Evolutionary conservation across 2,329 filamentous ascomycete genomes (phyloP), one percentile per base, ranked within the genome.

Genomic region (Neodidymelliopsis sp.): DNA sequence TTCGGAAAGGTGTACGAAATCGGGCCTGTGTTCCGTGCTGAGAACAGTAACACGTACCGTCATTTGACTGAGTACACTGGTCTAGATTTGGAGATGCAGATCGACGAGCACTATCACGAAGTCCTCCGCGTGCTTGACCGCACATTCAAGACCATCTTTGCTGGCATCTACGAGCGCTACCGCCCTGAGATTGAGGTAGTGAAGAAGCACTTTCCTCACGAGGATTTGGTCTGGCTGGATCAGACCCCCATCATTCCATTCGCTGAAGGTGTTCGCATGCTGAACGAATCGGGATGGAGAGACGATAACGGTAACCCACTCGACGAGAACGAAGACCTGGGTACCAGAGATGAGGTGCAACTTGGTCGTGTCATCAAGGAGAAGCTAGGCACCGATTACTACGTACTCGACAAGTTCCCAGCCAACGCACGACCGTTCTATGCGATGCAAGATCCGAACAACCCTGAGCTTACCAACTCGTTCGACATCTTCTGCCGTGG

Each of bases 31-130:
- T 97, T 97, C 80, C 86, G 92, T 60, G 92, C 92, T 0, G 92
- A 97, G 71, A 95, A 97, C 77, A 95, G 90, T 67, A 97, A 97
- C 73, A 97, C 92, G 0, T 92, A 96, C 66, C 86, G 92, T 27
- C 92, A 97, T 71, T 79, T 97, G 79, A 96, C 92, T 0, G 92
- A 97, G 71, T 97, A 95, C 70, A 97, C 91, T 4, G 92, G 92
- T 45, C 79, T 97, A 22, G 92, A 97, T 80, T 74, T 97, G 13
- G 92, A 97, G 69, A 97, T 97, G 93, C 83, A 87, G 3, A 90
- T 97, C 56, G 87, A 91, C 38, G 85, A 89, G 62, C 87, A 95
- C 71, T 96, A 97, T 70, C 88, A 96, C 65, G 92, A 97, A 73
- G 89, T 92, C 39, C 82, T 97, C 23, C 79, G 85, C 27, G 80